These are phyloP conservation scores for Catunica adiposa DNA, from an alignment of 2,329 filamentous ascomycete genomes.

Conservation along the genomic window DNA sequence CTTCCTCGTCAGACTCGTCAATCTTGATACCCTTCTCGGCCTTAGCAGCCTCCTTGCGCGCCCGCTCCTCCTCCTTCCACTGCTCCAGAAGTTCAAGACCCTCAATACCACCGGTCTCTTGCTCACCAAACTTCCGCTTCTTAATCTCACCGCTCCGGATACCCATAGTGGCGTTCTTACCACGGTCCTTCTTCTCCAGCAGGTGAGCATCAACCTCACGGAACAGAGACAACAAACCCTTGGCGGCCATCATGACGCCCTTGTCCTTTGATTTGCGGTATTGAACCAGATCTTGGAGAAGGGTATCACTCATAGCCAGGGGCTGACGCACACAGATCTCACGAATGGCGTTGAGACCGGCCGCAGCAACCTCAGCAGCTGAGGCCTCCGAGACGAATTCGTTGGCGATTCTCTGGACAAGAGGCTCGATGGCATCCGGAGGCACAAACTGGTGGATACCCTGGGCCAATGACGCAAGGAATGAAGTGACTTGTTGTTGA, in stretches of 20 bases:
- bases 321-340: constrained; percentile 89
- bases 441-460: constrained; percentile 82
- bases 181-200: constrained; percentile 75
- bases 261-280: constrained; percentile 98
- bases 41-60: constrained; percentile 52
- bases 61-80: constrained; percentile 83
- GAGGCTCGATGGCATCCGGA: constrained; percentile 76
- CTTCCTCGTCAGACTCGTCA: constrained; percentile 32
- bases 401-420: constrained; percentile 90
- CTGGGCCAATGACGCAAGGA: constrained; percentile 83
- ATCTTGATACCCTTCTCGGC: constrained; percentile 30
- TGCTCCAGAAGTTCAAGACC: constrained; percentile 79
- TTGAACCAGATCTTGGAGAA: constrained; percentile 90
- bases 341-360: constrained; percentile 84
- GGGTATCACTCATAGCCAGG: constrained; percentile 85
- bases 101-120: constrained; percentile 67
- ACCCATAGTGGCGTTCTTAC: constrained; percentile 76
- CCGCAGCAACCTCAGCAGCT: constrained; percentile 76
- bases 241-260: constrained; percentile 96
- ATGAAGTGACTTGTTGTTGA: constrained; percentile 80
- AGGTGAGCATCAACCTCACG: constrained; percentile 81
- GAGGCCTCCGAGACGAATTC: constrained; percentile 95
- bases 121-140: constrained; percentile 68
- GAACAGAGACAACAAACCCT: constrained; percentile 78
- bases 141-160: constrained; percentile 59